A percentile compares a stretch with the other conserved stretches of the same genome.
These are phyloP conservation scores for Suhomyces yuchorum DNA, from an alignment of 1,139 yeast genomes.

Conservation along the genomic window DNA sequence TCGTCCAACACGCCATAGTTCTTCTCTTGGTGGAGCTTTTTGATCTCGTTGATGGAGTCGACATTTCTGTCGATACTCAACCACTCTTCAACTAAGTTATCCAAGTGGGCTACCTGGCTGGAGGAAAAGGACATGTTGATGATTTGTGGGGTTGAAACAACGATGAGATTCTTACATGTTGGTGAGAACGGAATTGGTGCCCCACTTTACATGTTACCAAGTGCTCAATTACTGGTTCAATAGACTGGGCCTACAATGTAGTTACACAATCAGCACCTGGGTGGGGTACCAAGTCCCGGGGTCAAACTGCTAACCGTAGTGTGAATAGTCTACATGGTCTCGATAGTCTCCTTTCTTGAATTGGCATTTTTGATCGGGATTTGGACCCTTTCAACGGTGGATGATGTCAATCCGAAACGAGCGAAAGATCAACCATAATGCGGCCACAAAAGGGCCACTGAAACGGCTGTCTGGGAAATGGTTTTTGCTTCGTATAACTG, in stretches of 20 bases:
- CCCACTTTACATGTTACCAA: background rate
- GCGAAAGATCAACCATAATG: background rate
- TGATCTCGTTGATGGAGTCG: conserved; percentile 57
- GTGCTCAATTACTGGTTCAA: background rate
- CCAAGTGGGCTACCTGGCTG: conserved; percentile 21
- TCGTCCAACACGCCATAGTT: conserved; percentile 50
- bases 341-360: too few relatives aligned
- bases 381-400: background rate
- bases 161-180: too few relatives aligned
- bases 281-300: background rate
- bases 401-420: background rate
- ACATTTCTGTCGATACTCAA: conserved; percentile 43
- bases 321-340: background rate
- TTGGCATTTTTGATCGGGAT: background rate
- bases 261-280: background rate
- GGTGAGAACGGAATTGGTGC: background rate
- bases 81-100: conserved; percentile 52
- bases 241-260: background rate
- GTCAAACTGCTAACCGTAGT: background rate
- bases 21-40: conserved; percentile 39
- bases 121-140: conserved; percentile 7
- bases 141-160: conserved; percentile 2
- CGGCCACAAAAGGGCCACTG: background rate
- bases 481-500: too few relatives aligned
- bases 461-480: background rate